Evolutionary conservation across 78 protist species (phyloP).

Genomic region (Dictyostelium intermedium): DNA sequence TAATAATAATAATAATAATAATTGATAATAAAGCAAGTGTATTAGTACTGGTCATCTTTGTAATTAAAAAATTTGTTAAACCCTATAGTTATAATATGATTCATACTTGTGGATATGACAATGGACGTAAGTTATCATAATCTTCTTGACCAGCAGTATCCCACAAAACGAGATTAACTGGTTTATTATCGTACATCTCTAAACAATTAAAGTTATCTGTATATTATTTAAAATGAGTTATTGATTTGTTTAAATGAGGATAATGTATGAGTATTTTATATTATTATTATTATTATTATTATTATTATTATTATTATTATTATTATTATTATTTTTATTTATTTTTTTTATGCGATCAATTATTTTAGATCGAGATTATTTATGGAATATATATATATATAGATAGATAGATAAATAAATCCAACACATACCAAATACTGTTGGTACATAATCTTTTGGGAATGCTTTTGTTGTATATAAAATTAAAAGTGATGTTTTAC

Average conservation of each 20-base stretch:
- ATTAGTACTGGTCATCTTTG: no score
- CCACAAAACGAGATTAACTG: slow-evolving; percentile 90
- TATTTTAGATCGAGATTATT: not conserved
- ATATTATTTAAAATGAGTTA: no score
- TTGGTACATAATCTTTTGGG: slow-evolving; percentile 90
- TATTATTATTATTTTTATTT: not conserved
- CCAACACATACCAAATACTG: slow-evolving; percentile 74
- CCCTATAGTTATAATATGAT: no score
- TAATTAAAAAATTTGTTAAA: no score
- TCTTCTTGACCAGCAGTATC: slow-evolving; percentile 97
- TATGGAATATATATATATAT: no score
- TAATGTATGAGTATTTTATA: not conserved
- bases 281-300: no score
- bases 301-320: not conserved
- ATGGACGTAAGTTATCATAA: slow-evolving; percentile 94
- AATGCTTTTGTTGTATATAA: slow-evolving; percentile 94
- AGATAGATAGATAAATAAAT: not conserved
- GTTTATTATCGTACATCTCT: slow-evolving; percentile 76
- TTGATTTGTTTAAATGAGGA: no score
- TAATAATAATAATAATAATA: not conserved
- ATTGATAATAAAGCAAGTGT: not conserved
- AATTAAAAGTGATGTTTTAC: slow-evolving; percentile 94
- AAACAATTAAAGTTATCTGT: slow-evolving; percentile 75
- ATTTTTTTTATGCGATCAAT: not conserved
- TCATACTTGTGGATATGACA: slow-evolving; percentile 83